These are phyloP conservation scores for Buddleja alternifolia DNA, from an alignment of 257 asterid species.

Conservation along the genomic window DNA sequence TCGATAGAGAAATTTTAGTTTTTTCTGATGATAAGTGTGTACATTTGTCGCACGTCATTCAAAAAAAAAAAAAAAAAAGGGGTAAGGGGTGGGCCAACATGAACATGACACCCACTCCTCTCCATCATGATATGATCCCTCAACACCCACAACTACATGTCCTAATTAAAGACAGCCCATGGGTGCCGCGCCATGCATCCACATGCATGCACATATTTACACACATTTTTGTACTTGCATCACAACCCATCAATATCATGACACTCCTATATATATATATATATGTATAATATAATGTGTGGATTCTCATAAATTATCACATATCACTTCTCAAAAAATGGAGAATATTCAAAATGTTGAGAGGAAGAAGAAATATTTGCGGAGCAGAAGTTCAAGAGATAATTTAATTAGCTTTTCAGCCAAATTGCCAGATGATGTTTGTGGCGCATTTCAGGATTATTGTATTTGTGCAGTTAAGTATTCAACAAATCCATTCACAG, in stretches of 20 bases:
- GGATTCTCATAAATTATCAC: neutral
- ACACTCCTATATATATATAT: too few relatives aligned
- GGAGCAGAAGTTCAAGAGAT: conserved; percentile 32
- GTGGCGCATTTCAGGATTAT: conserved; percentile 37
- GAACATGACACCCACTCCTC: conserved; percentile 36
- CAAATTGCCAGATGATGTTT: conserved; percentile 52
- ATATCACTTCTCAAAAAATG: too few relatives aligned
- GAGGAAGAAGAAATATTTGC: conserved; percentile 28
- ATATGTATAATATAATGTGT: neutral
- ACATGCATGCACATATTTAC: conserved; percentile 26
- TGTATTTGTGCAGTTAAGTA: conserved; percentile 67
- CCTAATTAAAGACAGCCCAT: conserved; percentile 25
- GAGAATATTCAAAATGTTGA: conserved; percentile 25
- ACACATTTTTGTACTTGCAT: neutral
- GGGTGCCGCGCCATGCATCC: conserved; percentile 24
- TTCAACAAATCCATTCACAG: conserved; percentile 52
- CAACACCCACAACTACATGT: conserved; percentile 13
- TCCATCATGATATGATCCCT: conserved; percentile 29
- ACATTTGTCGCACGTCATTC: too few relatives aligned
- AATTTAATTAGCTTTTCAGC: conserved; percentile 59
- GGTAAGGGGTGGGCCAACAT: conserved; percentile 28
- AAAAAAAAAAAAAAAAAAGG: neutral
- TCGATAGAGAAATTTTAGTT: too few relatives aligned
- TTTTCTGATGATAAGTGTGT: too few relatives aligned
- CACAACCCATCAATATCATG: too few relatives aligned